Conservation (phyloP, 2,329 filamentous ascomycete genomes). For the Colletotrichum tropicicola region DNA sequence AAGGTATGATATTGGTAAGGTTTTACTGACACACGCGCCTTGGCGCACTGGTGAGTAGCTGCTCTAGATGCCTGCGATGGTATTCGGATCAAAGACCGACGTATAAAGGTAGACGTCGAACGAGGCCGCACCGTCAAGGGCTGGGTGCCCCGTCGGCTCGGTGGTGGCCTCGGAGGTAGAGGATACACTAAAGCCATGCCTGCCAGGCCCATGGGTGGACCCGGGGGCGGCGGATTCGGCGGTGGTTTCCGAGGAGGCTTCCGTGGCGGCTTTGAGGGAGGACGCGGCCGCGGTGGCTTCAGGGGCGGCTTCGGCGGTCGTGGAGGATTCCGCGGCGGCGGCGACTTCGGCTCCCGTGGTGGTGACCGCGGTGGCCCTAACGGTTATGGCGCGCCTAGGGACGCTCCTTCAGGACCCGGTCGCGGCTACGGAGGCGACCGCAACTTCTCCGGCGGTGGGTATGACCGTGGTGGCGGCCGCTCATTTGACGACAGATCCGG, state of each 20-base stretch:
- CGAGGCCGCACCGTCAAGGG: slow-evolving; percentile 92
- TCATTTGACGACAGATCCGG: slow-evolving; percentile 68
- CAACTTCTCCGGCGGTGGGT: slow-evolving; percentile 57
- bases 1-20: slow-evolving; percentile 61
- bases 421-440: slow-evolving; percentile 54
- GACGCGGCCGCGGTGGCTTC: slow-evolving; percentile 46
- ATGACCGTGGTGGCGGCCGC: slow-evolving; percentile 65
- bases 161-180: slow-evolving; percentile 90
- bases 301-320: slow-evolving; percentile 64
- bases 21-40: slow-evolving; percentile 73
- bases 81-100: slow-evolving; percentile 90
- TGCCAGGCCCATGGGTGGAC: slow-evolving; percentile 73
- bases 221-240: slow-evolving; percentile 64
- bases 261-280: slow-evolving; percentile 47
- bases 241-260: slow-evolving; percentile 62
- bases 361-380: slow-evolving; percentile 51
- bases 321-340: slow-evolving; percentile 57
- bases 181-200: slow-evolving; percentile 88
- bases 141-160: slow-evolving; percentile 91
- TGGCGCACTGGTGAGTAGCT: slow-evolving; percentile 74
- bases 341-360: slow-evolving; percentile 54
- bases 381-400: slow-evolving; percentile 61
- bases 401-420: slow-evolving; percentile 68
- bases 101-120: slow-evolving; percentile 95
- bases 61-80: slow-evolving; percentile 88